A percentile compares a stretch with the other conserved stretches of the same genome.
phyloP scores from a whole-genome alignment of 2,329 filamentous ascomycete species.

The Aspergillus sp. region DNA sequence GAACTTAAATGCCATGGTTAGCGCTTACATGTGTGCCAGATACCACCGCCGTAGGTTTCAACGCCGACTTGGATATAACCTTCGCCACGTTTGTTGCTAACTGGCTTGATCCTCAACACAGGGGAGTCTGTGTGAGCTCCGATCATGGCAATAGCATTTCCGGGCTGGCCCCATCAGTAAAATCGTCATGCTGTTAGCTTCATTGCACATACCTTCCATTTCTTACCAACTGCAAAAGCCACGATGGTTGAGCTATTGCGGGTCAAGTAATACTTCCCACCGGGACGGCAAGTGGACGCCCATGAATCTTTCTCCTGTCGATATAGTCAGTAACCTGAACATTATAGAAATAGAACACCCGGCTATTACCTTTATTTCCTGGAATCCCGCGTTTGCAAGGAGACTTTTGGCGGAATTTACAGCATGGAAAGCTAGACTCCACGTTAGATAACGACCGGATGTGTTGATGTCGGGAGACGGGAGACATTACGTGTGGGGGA shows the following conservation, averaged over 20 bases:
- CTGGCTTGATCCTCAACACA: constrained; percentile 86
- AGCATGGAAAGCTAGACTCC: constrained; percentile 81
- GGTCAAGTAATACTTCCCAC: constrained; percentile 95
- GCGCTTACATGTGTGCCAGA: constrained; percentile 81
- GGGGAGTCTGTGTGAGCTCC: constrained; percentile 96
- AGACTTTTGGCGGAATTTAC: constrained; percentile 75
- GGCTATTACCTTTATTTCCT: constrained; percentile 65
- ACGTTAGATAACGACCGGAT: background rate
- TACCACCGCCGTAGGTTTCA: constrained; percentile 92
- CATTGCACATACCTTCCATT: constrained; percentile 66
- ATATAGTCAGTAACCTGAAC: background rate
- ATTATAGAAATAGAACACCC: background rate
- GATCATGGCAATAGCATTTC: constrained; percentile 87
- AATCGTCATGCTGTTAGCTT: constrained; percentile 56
- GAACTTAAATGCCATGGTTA: background rate
- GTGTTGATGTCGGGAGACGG: background rate
- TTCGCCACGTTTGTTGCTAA: constrained; percentile 81
- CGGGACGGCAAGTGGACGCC: constrained; percentile 74
- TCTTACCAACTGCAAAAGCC: constrained; percentile 84
- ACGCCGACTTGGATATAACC: constrained; percentile 94
- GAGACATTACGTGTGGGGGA: constrained; percentile 76
- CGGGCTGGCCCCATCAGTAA: constrained; percentile 51
- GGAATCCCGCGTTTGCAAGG: constrained; percentile 81
- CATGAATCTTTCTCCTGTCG: constrained; percentile 79
- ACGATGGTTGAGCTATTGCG: constrained; percentile 90